Conservation (phyloP, 805 yeast species). For the Pichia eremophila region DNA sequence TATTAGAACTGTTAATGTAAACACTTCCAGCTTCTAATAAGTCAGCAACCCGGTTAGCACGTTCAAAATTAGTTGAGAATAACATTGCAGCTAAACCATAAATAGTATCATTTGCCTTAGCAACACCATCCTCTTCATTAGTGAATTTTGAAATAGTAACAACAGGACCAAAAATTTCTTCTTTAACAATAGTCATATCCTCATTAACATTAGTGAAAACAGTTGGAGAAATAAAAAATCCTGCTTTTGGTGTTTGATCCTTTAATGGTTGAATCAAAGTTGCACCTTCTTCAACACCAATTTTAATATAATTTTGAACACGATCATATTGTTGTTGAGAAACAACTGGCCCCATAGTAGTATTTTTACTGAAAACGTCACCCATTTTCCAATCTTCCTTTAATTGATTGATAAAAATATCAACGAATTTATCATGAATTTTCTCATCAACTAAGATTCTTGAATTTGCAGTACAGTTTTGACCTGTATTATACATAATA, state of each 20-base stretch:
- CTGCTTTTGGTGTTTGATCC: constrained; percentile 34
- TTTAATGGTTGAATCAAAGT: constrained; percentile 33
- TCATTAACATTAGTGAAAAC: constrained; percentile 63
- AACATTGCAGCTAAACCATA: constrained; percentile 82
- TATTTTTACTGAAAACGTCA: constrained; percentile 36
- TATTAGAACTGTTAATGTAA: constrained; percentile 63
- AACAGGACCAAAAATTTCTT: constrained; percentile 88
- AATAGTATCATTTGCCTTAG: constrained; percentile 58
- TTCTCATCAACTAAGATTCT: constrained; percentile 50
- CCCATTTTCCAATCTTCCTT: constrained; percentile 45
- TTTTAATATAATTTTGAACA: constrained; percentile 34
- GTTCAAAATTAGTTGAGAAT: constrained; percentile 57
- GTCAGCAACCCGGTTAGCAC: constrained; percentile 42
- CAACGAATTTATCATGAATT: constrained; percentile 45
- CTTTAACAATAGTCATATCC: constrained; percentile 56
- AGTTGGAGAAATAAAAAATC: constrained; percentile 68
- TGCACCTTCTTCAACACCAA: constrained; percentile 43
- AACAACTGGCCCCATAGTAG: constrained; percentile 55
- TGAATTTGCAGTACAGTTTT: constrained; percentile 61
- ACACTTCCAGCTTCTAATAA: constrained; percentile 59
- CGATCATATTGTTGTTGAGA: constrained; percentile 48
- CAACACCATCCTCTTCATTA: constrained; percentile 58
- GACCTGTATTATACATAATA: constrained; percentile 57
- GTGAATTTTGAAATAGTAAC: constrained; percentile 57
- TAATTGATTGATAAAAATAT: constrained; percentile 35